Conservation (phyloP, 2,329 filamentous ascomycete genomes). For the Thyridium curvatum region DNA sequence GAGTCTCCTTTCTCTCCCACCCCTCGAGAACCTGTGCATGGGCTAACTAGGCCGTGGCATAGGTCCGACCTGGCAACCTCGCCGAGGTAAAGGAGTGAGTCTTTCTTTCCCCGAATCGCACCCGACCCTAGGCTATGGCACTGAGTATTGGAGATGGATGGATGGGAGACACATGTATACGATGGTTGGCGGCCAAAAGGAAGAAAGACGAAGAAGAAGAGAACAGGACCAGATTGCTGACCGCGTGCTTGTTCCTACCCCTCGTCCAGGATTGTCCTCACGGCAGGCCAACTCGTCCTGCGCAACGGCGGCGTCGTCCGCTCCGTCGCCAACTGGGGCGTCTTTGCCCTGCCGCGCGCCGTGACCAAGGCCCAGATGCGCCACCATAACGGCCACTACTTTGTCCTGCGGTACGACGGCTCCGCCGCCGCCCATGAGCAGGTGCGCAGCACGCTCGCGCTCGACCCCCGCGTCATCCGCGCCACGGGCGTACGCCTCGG, state of each 20-base stretch:
- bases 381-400: constrained; percentile 87
- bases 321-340: constrained; percentile 91
- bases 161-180: too few species aligned
- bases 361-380: constrained; percentile 74
- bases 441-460: constrained; percentile 66
- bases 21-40: constrained; percentile 9
- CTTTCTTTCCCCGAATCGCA: constrained; percentile 9
- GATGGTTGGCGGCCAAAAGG: too few species aligned
- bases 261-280: constrained; percentile 76
- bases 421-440: constrained; percentile 66
- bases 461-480: constrained; percentile 88
- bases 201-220: too few species aligned
- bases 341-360: constrained; percentile 78
- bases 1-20: constrained; percentile 27
- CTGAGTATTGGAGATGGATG: too few species aligned
- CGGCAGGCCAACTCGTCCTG: constrained; percentile 77
- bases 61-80: constrained; percentile 91
- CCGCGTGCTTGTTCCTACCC: too few species aligned
- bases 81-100: constrained; percentile 91
- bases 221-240: too few species aligned
- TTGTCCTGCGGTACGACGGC: constrained; percentile 93
- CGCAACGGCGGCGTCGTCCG: constrained; percentile 82
- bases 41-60: constrained; percentile 9
- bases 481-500: constrained; percentile 85
- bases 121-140: too few species aligned